A percentile compares a stretch with the other conserved stretches of the same genome.
Evolutionary conservation across 495 filamentous ascomycete species (phyloP).

Genomic region (Penicillium maclennaniae): DNA sequence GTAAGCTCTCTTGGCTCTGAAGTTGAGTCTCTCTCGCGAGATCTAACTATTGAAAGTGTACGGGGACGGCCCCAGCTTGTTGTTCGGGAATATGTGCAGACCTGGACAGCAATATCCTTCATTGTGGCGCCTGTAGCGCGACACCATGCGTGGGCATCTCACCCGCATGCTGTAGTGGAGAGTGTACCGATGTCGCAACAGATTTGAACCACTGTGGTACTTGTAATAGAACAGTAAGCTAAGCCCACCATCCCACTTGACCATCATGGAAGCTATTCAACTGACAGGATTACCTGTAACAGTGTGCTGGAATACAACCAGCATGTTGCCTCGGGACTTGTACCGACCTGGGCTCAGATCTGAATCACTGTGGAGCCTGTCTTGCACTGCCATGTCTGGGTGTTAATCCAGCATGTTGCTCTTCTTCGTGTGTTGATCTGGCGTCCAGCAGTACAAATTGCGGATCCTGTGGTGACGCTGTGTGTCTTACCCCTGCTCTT

Average conservation of each 20-base stretch:
- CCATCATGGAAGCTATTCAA: too few species aligned
- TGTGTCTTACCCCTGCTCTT: not conserved
- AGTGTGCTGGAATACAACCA: slow-evolving; percentile 12
- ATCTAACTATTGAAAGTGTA: slow-evolving; percentile 5
- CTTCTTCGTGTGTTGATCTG: slow-evolving; percentile 9
- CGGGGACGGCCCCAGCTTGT: slow-evolving; percentile 10
- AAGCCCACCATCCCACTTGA: not conserved
- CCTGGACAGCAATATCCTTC: not conserved
- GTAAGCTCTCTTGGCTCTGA: not conserved
- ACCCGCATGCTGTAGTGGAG: slow-evolving; percentile 14
- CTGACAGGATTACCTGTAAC: not conserved
- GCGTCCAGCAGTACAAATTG: not conserved
- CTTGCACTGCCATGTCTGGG: slow-evolving; percentile 13
- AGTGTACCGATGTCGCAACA: slow-evolving; percentile 13
- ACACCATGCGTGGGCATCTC: slow-evolving; percentile 7
- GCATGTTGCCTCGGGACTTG: slow-evolving; percentile 14
- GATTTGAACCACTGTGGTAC: slow-evolving; percentile 14
- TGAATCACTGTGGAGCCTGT: slow-evolving; percentile 14
- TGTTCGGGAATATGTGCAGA: slow-evolving; percentile 14
- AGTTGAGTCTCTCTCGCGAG: not conserved
- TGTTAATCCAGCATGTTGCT: slow-evolving; percentile 9
- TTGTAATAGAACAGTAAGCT: slow-evolving; percentile 10
- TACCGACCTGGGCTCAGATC: slow-evolving; percentile 6
- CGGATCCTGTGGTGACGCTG: slow-evolving; percentile 1
- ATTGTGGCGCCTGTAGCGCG: slow-evolving; percentile 11